Evolutionary conservation across 257 asterid genomes (phyloP).

Genomic region (Solanum clarkiae): DNA sequence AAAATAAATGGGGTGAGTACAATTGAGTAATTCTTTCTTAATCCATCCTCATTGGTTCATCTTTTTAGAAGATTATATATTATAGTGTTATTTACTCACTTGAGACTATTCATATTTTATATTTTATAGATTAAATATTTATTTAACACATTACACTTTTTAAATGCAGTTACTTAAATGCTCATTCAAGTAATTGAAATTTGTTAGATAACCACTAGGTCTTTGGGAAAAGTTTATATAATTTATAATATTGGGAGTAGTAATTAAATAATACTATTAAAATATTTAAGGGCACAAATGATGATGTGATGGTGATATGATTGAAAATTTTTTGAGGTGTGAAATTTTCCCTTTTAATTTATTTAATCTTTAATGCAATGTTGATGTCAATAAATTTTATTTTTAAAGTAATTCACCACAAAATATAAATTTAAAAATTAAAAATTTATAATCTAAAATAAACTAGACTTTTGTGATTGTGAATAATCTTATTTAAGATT

Average conservation of each 20-base stretch:
- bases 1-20: too few relatives aligned
- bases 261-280: not conserved
- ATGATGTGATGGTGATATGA: slow-evolving; percentile 38
- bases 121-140: not conserved
- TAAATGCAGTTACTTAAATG: not conserved
- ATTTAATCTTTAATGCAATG: too few relatives aligned
- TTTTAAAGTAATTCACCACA: too few relatives aligned
- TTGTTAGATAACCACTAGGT: not conserved
- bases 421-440: too few relatives aligned
- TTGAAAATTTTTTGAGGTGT: not conserved
- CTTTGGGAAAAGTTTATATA: not conserved
- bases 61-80: not conserved
- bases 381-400: too few relatives aligned
- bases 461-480: too few relatives aligned
- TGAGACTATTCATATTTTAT: not conserved
- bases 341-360: not conserved
- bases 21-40: too few relatives aligned
- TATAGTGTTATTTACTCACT: not conserved
- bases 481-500: too few relatives aligned
- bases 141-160: not conserved
- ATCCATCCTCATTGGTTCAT: not conserved
- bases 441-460: too few relatives aligned
- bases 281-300: slow-evolving; percentile 7
- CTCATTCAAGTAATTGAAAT: not conserved
- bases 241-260: slow-evolving; percentile 4